Evolutionary conservation across 2,329 filamentous ascomycete species (phyloP).

Genomic region (Botrytis cinerea): DNA sequence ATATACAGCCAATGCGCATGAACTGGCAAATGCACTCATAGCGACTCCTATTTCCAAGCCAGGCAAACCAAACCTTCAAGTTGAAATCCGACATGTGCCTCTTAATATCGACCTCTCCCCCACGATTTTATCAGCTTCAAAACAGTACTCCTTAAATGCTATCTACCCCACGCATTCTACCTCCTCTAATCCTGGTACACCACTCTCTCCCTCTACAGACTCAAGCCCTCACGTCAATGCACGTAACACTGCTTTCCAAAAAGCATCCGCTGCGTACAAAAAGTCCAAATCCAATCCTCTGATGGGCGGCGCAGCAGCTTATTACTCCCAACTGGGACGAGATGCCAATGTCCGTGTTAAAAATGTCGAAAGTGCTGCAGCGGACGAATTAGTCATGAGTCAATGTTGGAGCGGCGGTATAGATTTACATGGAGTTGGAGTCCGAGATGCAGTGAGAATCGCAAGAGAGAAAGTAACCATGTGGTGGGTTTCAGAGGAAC

Average conservation of each 20-base stretch:
- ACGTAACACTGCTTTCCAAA: conserved; percentile 50
- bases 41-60: conserved; percentile 28
- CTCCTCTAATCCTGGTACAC: neutral
- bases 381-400: conserved; percentile 67
- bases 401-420: conserved; percentile 64
- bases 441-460: conserved; percentile 79
- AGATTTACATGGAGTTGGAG: conserved; percentile 82
- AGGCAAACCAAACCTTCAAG: conserved; percentile 31
- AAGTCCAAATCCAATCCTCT: conserved; percentile 68
- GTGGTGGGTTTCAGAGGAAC: conserved; percentile 76
- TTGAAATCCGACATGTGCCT: conserved; percentile 39
- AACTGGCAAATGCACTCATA: conserved; percentile 58
- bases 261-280: conserved; percentile 60
- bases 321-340: conserved; percentile 72
- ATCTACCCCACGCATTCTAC: conserved; percentile 21
- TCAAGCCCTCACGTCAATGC: conserved; percentile 26
- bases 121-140: conserved; percentile 2
- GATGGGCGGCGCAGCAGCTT: conserved; percentile 73
- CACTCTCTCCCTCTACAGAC: conserved; percentile 1
- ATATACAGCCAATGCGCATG: conserved; percentile 58
- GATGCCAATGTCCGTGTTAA: conserved; percentile 61
- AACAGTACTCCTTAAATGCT: conserved; percentile 21
- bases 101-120: conserved; percentile 27
- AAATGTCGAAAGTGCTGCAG: conserved; percentile 62
- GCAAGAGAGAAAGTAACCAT: conserved; percentile 62